Percentiles rank a stretch among this genome's conserved stretches.
phyloP scores from a whole-genome alignment of 2,329 filamentous ascomycete genomes.

The Sordariomycetes sp. region DNA sequence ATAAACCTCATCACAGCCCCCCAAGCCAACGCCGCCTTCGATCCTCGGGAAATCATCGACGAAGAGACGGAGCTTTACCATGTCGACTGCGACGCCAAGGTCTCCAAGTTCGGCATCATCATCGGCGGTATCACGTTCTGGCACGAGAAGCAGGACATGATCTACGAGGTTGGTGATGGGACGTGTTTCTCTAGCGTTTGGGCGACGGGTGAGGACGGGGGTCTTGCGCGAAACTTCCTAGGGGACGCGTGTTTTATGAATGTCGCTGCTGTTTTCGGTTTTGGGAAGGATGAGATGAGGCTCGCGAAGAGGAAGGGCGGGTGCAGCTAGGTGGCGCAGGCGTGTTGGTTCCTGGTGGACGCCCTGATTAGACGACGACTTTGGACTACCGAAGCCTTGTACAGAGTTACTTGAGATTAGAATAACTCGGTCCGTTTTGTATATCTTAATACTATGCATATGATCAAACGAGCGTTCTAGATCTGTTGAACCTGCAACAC shows the following conservation, averaged over 20 bases:
- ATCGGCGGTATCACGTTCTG: not conserved
- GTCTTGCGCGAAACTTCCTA: not conserved
- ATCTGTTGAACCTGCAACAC: too few relatives aligned
- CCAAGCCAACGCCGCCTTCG: not conserved
- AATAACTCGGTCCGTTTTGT: too few relatives aligned
- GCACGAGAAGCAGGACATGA: not conserved
- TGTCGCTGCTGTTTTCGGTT: not conserved
- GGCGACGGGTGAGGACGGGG: not conserved
- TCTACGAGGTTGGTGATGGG: not conserved
- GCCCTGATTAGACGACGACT: too few relatives aligned
- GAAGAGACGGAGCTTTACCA: conserved; percentile 14
- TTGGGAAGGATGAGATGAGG: not conserved
- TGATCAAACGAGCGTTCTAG: too few relatives aligned
- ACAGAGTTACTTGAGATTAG: too few relatives aligned
- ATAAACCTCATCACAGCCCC: conserved; percentile 13
- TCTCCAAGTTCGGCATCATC: not conserved
- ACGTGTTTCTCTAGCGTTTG: not conserved
- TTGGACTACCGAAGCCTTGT: too few relatives aligned
- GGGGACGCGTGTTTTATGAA: not conserved
- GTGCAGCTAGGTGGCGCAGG: too few relatives aligned
- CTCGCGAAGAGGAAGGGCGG: not conserved
- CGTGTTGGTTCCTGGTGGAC: too few relatives aligned
- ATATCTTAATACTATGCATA: too few relatives aligned
- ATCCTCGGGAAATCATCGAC: not conserved
- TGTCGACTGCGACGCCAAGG: conserved; percentile 1